A percentile compares a stretch with the other conserved stretches of the same genome.
Conservation (phyloP, 1,139 yeast species). For the Blastobotrys elegans region DNA sequence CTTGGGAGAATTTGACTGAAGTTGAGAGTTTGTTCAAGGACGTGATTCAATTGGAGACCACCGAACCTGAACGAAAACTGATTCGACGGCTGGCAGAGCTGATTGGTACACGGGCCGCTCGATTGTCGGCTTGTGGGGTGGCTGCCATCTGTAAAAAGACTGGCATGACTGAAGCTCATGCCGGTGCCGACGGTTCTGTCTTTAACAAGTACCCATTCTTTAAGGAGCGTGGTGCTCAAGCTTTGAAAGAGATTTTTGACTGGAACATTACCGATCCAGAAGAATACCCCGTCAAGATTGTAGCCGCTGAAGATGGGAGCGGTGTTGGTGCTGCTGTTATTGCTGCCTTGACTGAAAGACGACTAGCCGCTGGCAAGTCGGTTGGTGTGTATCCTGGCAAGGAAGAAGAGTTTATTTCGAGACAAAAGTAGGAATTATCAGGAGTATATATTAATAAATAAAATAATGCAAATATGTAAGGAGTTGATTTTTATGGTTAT, state of each 20-base stretch:
- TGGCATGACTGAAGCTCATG: constrained; percentile 69
- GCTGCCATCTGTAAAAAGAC: constrained; percentile 93
- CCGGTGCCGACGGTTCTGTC: constrained; percentile 97
- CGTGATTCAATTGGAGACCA: constrained; percentile 58
- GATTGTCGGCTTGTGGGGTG: constrained; percentile 90
- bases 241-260: constrained; percentile 81
- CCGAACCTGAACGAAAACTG: constrained; percentile 73
- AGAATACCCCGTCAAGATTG: constrained; percentile 74
- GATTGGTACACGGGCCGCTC: constrained; percentile 88
- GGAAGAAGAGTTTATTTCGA: constrained; percentile 12
- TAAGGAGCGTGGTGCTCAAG: constrained; percentile 83
- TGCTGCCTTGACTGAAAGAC: constrained; percentile 85
- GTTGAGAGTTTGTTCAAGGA: constrained; percentile 61
- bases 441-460: too few relatives aligned
- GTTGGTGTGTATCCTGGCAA: constrained; percentile 51
- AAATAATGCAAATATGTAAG: too few relatives aligned
- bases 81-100: constrained; percentile 80
- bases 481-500: too few relatives aligned
- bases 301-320: constrained; percentile 95
- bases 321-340: constrained; percentile 98
- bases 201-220: constrained; percentile 90
- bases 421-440: constrained; percentile 1
- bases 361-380: constrained; percentile 64
- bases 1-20: constrained; percentile 77
- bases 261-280: constrained; percentile 53